Base-by-base conservation (phyloP, 2,329 filamentous ascomycete genomes). In the Fusarium hostae region DNA sequence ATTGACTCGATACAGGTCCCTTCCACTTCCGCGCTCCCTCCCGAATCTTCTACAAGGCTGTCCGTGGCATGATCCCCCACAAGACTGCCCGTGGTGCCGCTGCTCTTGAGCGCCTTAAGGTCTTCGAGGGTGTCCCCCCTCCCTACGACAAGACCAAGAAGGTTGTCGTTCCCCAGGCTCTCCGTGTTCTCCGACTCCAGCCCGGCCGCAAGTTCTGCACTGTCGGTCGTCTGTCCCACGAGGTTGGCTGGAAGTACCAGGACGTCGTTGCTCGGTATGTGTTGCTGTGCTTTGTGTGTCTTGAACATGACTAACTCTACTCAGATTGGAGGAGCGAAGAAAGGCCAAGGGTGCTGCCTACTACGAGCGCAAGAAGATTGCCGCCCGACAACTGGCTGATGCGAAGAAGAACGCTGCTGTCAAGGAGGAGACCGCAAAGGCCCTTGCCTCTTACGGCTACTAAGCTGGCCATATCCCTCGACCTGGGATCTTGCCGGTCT, bases 241-340 rank as follows among this genome's bases (percentile, higher is more conserved):
- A 99, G 89, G 96, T 98, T 82, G 96, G 96, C 88, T 99, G 96
- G 96, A 99, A 99, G 89, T 98, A 99, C 92, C 93, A 98, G 90
- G 95, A 98, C 84, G 95, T 99, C 83, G 96, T 99, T 87, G 92
- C 92, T 82, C 94, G 94, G 95, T 98, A 88, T 82, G 94, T 92
- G 70, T 40, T 18, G 28, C n/a, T 41, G 24, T 40, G 4, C 16
- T 18, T 3, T 28, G 9, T 41, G 18, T 58, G 18, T 54, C 35
- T 9, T 15, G 22, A 35, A 26, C 30, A 68, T 15, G 47, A 63
- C 69, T 77, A 72, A 78, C 69, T 68, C 50, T 51, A 56, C 67
- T 78, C 81, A 98, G 96, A 87, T 91, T 99, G 82, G 96, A 99
- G 91, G 96, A 99, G 91, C 91, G 95, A 87, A 94, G 96, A 90